phyloP scores from a whole-genome alignment of 331 rosid genomes.

The Quercus phellos region DNA sequence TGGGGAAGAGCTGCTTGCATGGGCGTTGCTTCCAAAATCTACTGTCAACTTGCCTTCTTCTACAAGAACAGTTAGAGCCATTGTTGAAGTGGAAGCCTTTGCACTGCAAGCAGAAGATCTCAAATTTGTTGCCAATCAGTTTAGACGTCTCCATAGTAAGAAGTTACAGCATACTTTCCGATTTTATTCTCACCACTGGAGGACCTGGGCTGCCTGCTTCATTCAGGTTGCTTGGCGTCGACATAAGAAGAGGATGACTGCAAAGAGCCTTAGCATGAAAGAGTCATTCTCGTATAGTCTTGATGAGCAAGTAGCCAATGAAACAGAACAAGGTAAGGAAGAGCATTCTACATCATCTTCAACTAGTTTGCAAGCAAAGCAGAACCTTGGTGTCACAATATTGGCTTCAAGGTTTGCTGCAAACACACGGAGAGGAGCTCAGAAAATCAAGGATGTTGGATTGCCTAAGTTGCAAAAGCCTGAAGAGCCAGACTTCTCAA shows the following conservation, averaged over 20 bases:
- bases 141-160: slow-evolving; percentile 84
- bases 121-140: slow-evolving; percentile 88
- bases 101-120: slow-evolving; percentile 90
- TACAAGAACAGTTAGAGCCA: slow-evolving; percentile 73
- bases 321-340: slow-evolving; percentile 36
- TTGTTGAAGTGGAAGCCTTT: slow-evolving; percentile 87
- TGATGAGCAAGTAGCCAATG: slow-evolving; percentile 28
- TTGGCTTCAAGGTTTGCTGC: slow-evolving; percentile 86
- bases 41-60: slow-evolving; percentile 79
- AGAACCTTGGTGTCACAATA: slow-evolving; percentile 56
- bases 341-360: slow-evolving; percentile 24
- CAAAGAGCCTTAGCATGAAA: slow-evolving; percentile 49
- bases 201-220: slow-evolving; percentile 95
- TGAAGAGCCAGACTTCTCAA: slow-evolving; percentile 84
- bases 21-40: slow-evolving; percentile 92
- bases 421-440: slow-evolving; percentile 72
- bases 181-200: slow-evolving; percentile 91
- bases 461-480: slow-evolving; percentile 76
- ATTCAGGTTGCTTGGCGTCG: slow-evolving; percentile 85
- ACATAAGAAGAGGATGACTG: slow-evolving; percentile 50
- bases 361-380: slow-evolving; percentile 47
- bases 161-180: slow-evolving; percentile 88
- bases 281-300: slow-evolving; percentile 39
- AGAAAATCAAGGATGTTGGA: slow-evolving; percentile 50
- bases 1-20: slow-evolving; percentile 90